A percentile compares a stretch with the other conserved stretches of the same genome.
These are phyloP conservation scores for Paraphaeosphaeria minitans DNA, from an alignment of 2,329 filamentous ascomycete species.

Conservation along the genomic window DNA sequence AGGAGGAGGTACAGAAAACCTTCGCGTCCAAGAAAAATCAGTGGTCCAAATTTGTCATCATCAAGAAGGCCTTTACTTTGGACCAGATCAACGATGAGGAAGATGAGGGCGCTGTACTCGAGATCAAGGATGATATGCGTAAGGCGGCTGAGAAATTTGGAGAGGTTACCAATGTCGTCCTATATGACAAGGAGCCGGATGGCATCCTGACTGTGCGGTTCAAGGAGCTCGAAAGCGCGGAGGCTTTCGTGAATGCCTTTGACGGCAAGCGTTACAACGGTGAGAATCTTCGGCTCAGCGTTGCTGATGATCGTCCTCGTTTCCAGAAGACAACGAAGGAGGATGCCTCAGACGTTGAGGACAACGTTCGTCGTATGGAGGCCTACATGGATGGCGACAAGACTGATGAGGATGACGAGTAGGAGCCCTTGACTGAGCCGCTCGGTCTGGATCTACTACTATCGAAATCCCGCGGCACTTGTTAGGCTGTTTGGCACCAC, in stretches of 20 bases:
- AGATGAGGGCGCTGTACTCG: conserved; percentile 79
- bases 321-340: conserved; percentile 39
- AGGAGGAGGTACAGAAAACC: conserved; percentile 46
- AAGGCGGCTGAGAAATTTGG: conserved; percentile 89
- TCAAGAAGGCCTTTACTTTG: conserved; percentile 93
- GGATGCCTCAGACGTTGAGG: conserved; percentile 27
- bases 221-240: conserved; percentile 67
- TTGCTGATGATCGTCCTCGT: conserved; percentile 36
- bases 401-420: conserved; percentile 1
- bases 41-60: conserved; percentile 81
- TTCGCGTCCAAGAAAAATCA: conserved; percentile 58
- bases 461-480: neutral
- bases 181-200: conserved; percentile 85
- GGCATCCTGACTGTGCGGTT: conserved; percentile 89
- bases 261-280: conserved; percentile 29
- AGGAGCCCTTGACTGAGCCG: neutral
- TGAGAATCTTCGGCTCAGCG: conserved; percentile 20
- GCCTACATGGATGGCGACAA: conserved; percentile 15
- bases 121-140: conserved; percentile 93
- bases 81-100: conserved; percentile 83
- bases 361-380: conserved; percentile 24
- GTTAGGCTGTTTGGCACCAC: neutral
- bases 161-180: conserved; percentile 84
- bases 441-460: neutral
- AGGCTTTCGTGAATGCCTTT: conserved; percentile 28